Evolutionary conservation across 2,329 filamentous ascomycete species (phyloP).

Genomic region (Colletotrichum cordylinicola): DNA sequence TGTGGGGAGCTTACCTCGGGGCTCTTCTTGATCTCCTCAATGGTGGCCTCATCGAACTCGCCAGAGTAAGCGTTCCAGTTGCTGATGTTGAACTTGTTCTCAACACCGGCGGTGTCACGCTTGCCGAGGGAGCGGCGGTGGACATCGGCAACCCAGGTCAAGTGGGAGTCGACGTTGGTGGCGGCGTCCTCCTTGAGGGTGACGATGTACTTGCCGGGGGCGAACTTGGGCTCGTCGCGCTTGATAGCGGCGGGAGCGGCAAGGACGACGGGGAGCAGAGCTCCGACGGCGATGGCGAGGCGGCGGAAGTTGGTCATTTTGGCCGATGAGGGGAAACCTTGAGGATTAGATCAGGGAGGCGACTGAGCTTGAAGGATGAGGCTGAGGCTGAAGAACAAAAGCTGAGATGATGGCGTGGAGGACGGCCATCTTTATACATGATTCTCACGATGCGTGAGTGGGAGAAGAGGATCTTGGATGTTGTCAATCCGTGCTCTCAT

Average conservation of each 20-base stretch:
- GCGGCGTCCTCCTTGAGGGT: conserved; percentile 45
- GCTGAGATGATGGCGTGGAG: neutral
- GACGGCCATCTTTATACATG: conserved; percentile 6
- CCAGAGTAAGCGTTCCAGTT: conserved; percentile 50
- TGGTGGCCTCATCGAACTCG: conserved; percentile 43
- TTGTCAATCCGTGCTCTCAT: neutral
- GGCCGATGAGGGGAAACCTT: neutral
- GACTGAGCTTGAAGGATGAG: conserved; percentile 1
- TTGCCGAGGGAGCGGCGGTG: conserved; percentile 36
- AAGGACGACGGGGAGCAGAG: conserved; percentile 34
- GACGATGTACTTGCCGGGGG: conserved; percentile 50
- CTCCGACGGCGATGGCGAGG: conserved; percentile 35
- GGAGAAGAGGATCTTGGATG: neutral
- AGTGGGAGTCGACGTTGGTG: conserved; percentile 33
- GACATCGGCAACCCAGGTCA: conserved; percentile 31
- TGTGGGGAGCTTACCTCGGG: conserved; percentile 43
- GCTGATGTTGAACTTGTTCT: conserved; percentile 27
- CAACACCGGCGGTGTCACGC: conserved; percentile 27
- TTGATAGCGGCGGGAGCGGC: conserved; percentile 30
- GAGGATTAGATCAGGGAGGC: neutral
- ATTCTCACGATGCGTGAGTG: neutral
- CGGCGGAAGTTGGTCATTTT: conserved; percentile 35
- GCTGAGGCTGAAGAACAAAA: neutral
- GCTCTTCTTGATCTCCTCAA: conserved; percentile 43
- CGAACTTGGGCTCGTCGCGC: conserved; percentile 33